Conservation (phyloP, 257 asterid genomes). For the Henckelia pumila region DNA sequence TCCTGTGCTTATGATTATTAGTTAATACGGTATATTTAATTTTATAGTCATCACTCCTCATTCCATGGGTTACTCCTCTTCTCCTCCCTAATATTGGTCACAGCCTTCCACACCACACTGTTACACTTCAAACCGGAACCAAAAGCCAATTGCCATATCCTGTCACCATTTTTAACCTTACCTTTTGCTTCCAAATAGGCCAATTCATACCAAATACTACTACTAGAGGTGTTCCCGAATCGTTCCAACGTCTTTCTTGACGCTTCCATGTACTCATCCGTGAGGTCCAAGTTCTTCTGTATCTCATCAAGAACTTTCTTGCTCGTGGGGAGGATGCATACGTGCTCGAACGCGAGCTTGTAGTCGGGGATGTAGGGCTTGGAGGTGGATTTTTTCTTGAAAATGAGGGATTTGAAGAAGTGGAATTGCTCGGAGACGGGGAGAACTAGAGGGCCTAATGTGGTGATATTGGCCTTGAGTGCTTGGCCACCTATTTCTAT, state of each 20-base stretch:
- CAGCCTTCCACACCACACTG: slow-evolving; percentile 69
- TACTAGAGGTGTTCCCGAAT: slow-evolving; percentile 81
- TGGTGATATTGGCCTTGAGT: slow-evolving; percentile 67
- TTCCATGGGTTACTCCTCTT: slow-evolving; percentile 44
- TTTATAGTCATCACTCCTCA: slow-evolving; percentile 4
- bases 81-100: slow-evolving; percentile 27
- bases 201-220: slow-evolving; percentile 74
- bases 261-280: slow-evolving; percentile 71
- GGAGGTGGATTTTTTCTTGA: slow-evolving; percentile 29
- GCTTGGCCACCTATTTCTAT: slow-evolving; percentile 65
- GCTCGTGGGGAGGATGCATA: slow-evolving; percentile 63
- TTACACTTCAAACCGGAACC: slow-evolving; percentile 80
- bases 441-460: slow-evolving; percentile 56
- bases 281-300: slow-evolving; percentile 58
- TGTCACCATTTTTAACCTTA: slow-evolving; percentile 51
- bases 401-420: slow-evolving; percentile 49
- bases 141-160: slow-evolving; percentile 64
- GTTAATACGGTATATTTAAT: neutral
- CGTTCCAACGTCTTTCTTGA: slow-evolving; percentile 68
- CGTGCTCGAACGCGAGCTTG: slow-evolving; percentile 59
- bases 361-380: slow-evolving; percentile 65
- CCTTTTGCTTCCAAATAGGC: slow-evolving; percentile 58
- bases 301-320: slow-evolving; percentile 54
- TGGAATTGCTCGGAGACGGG: slow-evolving; percentile 66
- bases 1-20: too few relatives aligned